phyloP scores from a whole-genome alignment of 768 basidiomycete genomes.

The Cytidiella melzeri region DNA sequence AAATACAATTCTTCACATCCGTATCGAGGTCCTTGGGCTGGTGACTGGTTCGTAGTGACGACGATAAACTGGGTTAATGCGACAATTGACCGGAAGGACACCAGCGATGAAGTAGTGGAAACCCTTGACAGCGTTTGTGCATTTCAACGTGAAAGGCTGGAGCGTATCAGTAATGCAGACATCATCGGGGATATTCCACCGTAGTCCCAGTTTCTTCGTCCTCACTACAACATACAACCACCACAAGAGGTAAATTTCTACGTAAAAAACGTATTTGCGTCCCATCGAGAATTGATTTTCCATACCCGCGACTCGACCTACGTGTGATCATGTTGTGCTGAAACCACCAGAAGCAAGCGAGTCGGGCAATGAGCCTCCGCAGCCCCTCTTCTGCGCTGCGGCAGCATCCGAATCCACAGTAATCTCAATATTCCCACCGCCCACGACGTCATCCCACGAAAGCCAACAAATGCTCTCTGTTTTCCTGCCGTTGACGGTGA shows the following conservation, averaged over 20 bases:
- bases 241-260: too few species aligned
- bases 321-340: too few species aligned
- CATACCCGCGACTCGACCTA: too few species aligned
- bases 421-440: slow-evolving; percentile 40
- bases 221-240: too few species aligned
- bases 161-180: too few species aligned
- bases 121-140: not conserved
- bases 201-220: too few species aligned
- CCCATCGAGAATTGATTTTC: too few species aligned
- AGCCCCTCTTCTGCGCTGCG: slow-evolving; percentile 32
- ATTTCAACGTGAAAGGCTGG: not conserved
- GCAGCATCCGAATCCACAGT: slow-evolving; percentile 35
- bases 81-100: slow-evolving; percentile 1
- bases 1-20: not conserved
- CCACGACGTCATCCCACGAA: slow-evolving; percentile 36
- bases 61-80: not conserved
- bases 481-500: slow-evolving; percentile 35
- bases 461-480: slow-evolving; percentile 39
- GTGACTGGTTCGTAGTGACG: slow-evolving; percentile 4
- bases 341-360: slow-evolving; percentile 3
- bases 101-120: not conserved
- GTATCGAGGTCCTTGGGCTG: slow-evolving; percentile 4
- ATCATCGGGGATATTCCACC: too few species aligned
- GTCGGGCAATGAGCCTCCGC: slow-evolving; percentile 23
- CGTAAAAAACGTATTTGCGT: too few species aligned